phyloP scores from a whole-genome alignment of 495 filamentous ascomycete genomes.

The Acidomyces sp. region DNA sequence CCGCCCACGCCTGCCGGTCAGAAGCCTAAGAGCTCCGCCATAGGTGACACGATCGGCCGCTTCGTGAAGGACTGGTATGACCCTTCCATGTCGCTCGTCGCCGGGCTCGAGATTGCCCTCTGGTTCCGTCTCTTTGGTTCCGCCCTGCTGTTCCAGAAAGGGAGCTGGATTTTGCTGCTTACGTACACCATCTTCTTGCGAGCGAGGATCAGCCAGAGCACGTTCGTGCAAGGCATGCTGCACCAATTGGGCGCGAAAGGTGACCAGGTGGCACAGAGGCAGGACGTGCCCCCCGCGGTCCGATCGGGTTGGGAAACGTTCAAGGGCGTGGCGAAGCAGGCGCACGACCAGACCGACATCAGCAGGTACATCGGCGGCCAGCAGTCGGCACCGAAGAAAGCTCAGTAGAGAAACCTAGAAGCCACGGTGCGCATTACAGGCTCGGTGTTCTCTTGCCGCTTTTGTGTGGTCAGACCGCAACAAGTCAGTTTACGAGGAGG shows the following conservation, averaged over 20 bases:
- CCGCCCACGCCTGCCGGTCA: conserved; percentile 43
- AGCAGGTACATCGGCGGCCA: conserved; percentile 49
- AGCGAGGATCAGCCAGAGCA: conserved; percentile 77
- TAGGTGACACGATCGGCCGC: conserved; percentile 67
- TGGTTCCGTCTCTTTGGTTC: conserved; percentile 70
- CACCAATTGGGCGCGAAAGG: conserved; percentile 55
- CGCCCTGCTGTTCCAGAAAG: conserved; percentile 71
- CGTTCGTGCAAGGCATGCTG: conserved; percentile 74
- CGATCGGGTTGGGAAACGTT: conserved; percentile 70
- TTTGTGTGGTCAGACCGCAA: too few relatives aligned
- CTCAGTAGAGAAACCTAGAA: conserved; percentile 28
- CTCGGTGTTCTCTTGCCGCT: too few relatives aligned
- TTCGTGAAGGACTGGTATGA: conserved; percentile 99
- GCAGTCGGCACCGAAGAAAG: conserved; percentile 44
- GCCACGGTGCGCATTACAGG: too few relatives aligned
- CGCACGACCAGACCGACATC: conserved; percentile 65
- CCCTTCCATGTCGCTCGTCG: conserved; percentile 37
- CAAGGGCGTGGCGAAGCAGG: conserved; percentile 61
- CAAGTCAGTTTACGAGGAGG: too few relatives aligned
- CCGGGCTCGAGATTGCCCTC: conserved; percentile 42
- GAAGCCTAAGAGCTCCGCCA: conserved; percentile 43
- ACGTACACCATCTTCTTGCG: conserved; percentile 90
- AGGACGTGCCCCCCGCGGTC: conserved; percentile 72
- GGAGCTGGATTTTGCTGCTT: conserved; percentile 73
- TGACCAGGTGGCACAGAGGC: conserved; percentile 70